Evolutionary conservation across 2,329 filamentous ascomycete genomes (phyloP), one percentile per base, ranked within the genome.

Genomic region (Sphaerulina musiva): DNA sequence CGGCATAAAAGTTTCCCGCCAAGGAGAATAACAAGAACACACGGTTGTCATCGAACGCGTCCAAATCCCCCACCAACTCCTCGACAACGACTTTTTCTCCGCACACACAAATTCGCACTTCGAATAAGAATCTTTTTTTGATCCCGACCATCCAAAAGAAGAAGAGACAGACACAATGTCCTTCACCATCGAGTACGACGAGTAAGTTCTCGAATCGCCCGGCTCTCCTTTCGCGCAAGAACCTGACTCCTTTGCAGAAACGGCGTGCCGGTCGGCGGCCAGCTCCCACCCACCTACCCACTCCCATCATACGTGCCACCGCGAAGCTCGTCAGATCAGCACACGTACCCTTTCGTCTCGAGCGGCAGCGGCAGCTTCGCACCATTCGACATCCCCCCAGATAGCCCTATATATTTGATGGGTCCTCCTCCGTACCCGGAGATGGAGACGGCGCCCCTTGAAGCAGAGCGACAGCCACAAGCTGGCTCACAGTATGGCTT

Each of bases 261-360:
- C 47, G 59, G 59, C 40, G 58, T 58, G 45, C 55, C 56, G 46
- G 45, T 56, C 31, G 59, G 59, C 55, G 59, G 53, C 3, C 59
- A 56, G 42, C 45, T 60, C 1, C 54, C 51, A 10, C 38, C 53
- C 17, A 55, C 47, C 12, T 23, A 52, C 10, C 45, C 39, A 20
- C 14, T 26, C 1, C 11, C 14, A n/a, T 38, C 34, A 12, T 2
- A 38, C 6, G 10, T n/a, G 10, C 6, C 12, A 38, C 34, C 34
- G 10, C 34, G 12, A n/a, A n/a, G 34, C 12, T 9, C 12, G 34
- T 3, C 1, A 9, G 3, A 38, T 11, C 34, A 7, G 12, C 34
- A 38, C 10, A 11, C 6, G 5, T 9, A 8, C 34, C 34, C 34
- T 3, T 12, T 38, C 34, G 3, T 38, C 34, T 38, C 34, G 34